Evolutionary conservation across 495 filamentous ascomycete genomes (phyloP).

Genomic region (Elasticomyces elasticus): DNA sequence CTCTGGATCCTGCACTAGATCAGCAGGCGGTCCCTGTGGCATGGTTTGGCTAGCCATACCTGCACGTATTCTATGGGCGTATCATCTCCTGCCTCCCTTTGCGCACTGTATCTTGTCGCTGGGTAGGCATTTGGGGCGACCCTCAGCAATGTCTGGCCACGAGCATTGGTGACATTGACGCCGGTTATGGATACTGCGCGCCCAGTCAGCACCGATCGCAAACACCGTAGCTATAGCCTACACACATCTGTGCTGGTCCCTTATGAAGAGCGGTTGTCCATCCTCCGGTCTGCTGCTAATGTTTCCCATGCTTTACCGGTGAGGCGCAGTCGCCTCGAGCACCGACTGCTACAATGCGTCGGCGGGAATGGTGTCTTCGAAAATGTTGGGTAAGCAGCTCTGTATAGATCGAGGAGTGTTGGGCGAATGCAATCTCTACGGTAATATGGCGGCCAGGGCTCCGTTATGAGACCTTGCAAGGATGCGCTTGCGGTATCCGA

Average conservation of each 20-base stretch:
- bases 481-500: too few species aligned
- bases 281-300: constrained; percentile 87
- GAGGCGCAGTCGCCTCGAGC: not conserved
- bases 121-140: constrained; percentile 85
- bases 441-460: too few species aligned
- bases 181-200: constrained; percentile 71
- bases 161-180: constrained; percentile 67
- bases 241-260: constrained; percentile 82
- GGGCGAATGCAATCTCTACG: too few species aligned
- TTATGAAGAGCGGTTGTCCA: constrained; percentile 68
- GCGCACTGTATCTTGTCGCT: constrained; percentile 66
- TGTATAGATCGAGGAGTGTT: too few species aligned
- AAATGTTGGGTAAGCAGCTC: too few species aligned
- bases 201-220: constrained; percentile 9
- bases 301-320: constrained; percentile 61
- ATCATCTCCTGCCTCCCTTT: constrained; percentile 64
- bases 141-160: constrained; percentile 60
- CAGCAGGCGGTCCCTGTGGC: not conserved
- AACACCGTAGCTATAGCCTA: constrained; percentile 17
- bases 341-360: not conserved
- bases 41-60: constrained; percentile 38
- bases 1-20: constrained; percentile 63
- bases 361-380: too few species aligned
- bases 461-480: too few species aligned
- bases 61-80: constrained; percentile 81